Base-by-base conservation (phyloP, 805 yeast species). In the Metschnikowia lunata region DNA sequence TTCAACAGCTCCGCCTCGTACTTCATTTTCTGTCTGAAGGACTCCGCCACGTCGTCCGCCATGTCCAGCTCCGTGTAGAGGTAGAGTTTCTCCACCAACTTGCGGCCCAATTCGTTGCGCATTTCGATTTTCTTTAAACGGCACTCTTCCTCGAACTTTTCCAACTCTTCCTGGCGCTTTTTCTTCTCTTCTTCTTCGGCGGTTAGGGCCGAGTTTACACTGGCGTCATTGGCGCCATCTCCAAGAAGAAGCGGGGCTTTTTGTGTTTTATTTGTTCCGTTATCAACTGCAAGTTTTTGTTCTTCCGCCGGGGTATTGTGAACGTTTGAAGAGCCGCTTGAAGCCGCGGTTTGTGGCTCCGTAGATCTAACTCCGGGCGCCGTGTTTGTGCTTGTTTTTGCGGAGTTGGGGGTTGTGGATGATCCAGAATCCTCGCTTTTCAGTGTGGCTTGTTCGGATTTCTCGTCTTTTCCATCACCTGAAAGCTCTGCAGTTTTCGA, bases 1-100 rank as follows among this genome's bases (percentile, higher is more conserved):
- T 85, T 85, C 51, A 86, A 70, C 27, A 81, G 71, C 59, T 90
- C 93, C 12, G 95, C 96, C 63, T 93, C 98, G 56, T 83, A 80
- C 49, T 73, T 74, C 53, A 86, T 75, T 60, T 85, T 83, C 44
- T 72, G 73, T 47, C 74, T 67, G 62, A 88, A 91, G 18, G 74
- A 63, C 31, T 57, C 60, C 9, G 63, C 67, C n/a, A 67, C 66
- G 48, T 76, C 72, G 9, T 62, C 69, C 32, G 68, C 64, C 69
- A 69, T 69, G 38, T 71, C 74, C 3, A 76, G 64, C 47, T 69
- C 74, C 1, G 74, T 67, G 34, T 61, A 69, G 15, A 72, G 64
- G 13, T 79, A 64, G 28, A 78, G 58, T 30, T 69, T 70, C 23
- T 70, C 64, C 11, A 72, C 54, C 49, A 90, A 71, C 49, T 79